Evolutionary conservation across 192 early-diverging fungal genomes (phyloP).

Genomic region (Cladochytrium replicatum): DNA sequence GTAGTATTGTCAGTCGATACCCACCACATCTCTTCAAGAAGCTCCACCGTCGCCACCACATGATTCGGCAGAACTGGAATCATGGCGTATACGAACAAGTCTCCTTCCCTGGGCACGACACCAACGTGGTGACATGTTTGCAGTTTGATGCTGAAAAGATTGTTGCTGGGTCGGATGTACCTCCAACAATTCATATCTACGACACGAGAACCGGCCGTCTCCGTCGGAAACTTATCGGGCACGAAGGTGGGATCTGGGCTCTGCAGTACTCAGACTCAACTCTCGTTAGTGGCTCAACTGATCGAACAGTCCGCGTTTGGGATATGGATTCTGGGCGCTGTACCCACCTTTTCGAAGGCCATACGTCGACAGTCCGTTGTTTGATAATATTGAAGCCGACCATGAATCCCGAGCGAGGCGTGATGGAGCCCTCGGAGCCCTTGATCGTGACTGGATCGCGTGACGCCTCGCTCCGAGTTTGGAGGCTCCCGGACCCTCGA

Average conservation of each 20-base stretch:
- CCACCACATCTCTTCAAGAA: slow-evolving; percentile 61
- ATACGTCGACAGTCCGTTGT: slow-evolving; percentile 90
- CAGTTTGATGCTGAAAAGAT: slow-evolving; percentile 97
- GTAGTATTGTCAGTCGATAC: slow-evolving; percentile 7
- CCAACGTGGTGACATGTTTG: slow-evolving; percentile 85
- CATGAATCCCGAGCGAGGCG: slow-evolving; percentile 5
- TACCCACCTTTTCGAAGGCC: slow-evolving; percentile 90
- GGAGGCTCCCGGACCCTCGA: slow-evolving; percentile 76
- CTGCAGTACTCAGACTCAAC: slow-evolving; percentile 81
- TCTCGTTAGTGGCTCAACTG: slow-evolving; percentile 89
- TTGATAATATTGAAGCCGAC: slow-evolving; percentile 70
- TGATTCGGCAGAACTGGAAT: slow-evolving; percentile 77
- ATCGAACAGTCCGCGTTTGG: slow-evolving; percentile 93
- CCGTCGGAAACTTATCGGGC: slow-evolving; percentile 61
- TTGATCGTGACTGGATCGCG: slow-evolving; percentile 91
- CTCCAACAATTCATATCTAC: slow-evolving; percentile 76
- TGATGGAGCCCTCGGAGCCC: slow-evolving; percentile 51
- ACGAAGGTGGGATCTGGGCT: slow-evolving; percentile 96
- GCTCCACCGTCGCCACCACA: slow-evolving; percentile 67
- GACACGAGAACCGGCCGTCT: slow-evolving; percentile 72
- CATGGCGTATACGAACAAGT: slow-evolving; percentile 61
- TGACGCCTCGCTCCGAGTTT: slow-evolving; percentile 88
- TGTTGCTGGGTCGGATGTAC: slow-evolving; percentile 56
- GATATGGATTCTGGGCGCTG: slow-evolving; percentile 82
- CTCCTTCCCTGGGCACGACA: slow-evolving; percentile 71